Conservation (phyloP, 2,329 filamentous ascomycete genomes). For the Pseudogymnoascus sp. region DNA sequence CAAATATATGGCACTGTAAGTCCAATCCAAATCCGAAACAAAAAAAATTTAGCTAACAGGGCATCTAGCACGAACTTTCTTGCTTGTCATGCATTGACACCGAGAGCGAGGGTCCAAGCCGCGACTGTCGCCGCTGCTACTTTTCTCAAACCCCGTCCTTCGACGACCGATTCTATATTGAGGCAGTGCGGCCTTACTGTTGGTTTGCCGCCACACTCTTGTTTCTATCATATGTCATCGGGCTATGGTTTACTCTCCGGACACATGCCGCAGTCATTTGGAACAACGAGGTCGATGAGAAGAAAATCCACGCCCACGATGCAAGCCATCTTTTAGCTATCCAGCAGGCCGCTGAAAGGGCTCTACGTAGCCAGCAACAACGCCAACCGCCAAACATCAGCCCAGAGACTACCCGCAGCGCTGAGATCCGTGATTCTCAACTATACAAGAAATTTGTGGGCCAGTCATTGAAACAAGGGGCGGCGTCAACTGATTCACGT, state of each 20-base stretch:
- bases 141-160: conserved; percentile 83
- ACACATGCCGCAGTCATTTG: conserved; percentile 97
- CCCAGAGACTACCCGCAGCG: conserved; percentile 20
- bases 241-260: conserved; percentile 87
- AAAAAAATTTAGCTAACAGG: conserved; percentile 29
- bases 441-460: conserved; percentile 90
- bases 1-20: conserved; percentile 89
- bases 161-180: conserved; percentile 79
- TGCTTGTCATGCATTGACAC: conserved; percentile 60
- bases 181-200: conserved; percentile 88
- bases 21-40: conserved; percentile 15
- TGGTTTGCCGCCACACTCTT: conserved; percentile 79
- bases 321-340: conserved; percentile 15
- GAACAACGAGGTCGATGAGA: conserved; percentile 78
- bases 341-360: conserved; percentile 19
- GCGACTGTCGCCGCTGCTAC: conserved; percentile 87
- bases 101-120: conserved; percentile 31
- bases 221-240: conserved; percentile 89
- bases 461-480: conserved; percentile 72
- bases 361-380: conserved; percentile 21
- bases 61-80: conserved; percentile 71
- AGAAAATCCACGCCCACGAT: conserved; percentile 44
- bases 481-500: conserved; percentile 25
- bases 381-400: conserved; percentile 20
- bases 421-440: conserved; percentile 77